phyloP scores from a whole-genome alignment of 2,329 filamentous ascomycete genomes.

The Aspergillus calidoustus region DNA sequence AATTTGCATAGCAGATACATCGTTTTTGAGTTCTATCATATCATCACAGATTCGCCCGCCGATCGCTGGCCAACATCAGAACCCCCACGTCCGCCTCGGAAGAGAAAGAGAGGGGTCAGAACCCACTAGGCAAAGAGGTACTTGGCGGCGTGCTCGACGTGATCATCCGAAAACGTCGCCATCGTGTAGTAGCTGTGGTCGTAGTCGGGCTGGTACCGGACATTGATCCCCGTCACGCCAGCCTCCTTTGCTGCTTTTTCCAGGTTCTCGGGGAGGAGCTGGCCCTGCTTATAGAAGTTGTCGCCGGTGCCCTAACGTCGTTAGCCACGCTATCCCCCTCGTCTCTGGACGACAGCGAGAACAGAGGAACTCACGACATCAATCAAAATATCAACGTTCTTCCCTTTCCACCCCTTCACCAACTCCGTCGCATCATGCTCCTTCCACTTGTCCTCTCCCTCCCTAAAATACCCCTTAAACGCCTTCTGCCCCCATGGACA shows the following conservation, averaged over 20 bases:
- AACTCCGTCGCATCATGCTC: constrained; percentile 92
- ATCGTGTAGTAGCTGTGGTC: constrained; percentile 99
- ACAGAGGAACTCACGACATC: constrained; percentile 70
- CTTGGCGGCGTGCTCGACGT: constrained; percentile 90
- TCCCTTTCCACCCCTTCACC: constrained; percentile 72
- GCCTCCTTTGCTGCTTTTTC: constrained; percentile 76
- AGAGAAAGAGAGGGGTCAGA: constrained; percentile 19
- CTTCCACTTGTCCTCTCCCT: constrained; percentile 76
- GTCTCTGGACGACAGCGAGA: not conserved
- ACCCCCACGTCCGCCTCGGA: constrained; percentile 19
- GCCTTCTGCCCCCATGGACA: constrained; percentile 97
- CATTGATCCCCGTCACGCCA: constrained; percentile 71
- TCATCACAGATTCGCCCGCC: constrained; percentile 13
- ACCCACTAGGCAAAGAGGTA: constrained; percentile 67
- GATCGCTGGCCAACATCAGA: constrained; percentile 18
- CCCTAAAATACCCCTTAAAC: constrained; percentile 87
- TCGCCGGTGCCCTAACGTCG: constrained; percentile 74
- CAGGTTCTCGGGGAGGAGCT: constrained; percentile 93
- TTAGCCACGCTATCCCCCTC: constrained; percentile 4
- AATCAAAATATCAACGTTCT: constrained; percentile 76
- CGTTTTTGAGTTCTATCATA: not conserved
- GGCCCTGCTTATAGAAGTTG: constrained; percentile 93
- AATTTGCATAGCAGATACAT: not conserved
- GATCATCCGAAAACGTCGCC: constrained; percentile 85
- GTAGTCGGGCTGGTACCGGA: constrained; percentile 88